Evolutionary conservation across 2,329 filamentous ascomycete species (phyloP).

Genomic region (Sclerotinia borealis): DNA sequence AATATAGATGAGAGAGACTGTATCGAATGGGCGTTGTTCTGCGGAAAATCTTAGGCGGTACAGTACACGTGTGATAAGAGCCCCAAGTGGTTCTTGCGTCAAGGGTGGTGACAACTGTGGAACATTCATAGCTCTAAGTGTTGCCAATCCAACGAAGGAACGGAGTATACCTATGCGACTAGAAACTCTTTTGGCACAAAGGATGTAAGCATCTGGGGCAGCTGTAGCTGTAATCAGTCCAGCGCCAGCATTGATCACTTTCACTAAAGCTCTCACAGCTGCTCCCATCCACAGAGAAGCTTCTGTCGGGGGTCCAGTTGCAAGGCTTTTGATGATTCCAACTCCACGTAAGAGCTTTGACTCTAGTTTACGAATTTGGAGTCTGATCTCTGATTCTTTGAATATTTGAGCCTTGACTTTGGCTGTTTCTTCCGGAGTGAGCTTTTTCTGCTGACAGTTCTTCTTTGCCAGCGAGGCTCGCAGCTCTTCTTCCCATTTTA

Average conservation of each 20-base stretch:
- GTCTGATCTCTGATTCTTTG: conserved; percentile 77
- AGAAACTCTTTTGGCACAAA: conserved; percentile 70
- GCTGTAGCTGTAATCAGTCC: conserved; percentile 74
- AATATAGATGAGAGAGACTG: conserved; percentile 79
- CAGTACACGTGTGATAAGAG: conserved; percentile 78
- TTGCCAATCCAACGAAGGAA: conserved; percentile 81
- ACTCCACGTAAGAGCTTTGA: conserved; percentile 73
- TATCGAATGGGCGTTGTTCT: conserved; percentile 91
- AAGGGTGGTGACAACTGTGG: conserved; percentile 66
- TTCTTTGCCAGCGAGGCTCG: conserved; percentile 83
- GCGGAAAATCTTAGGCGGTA: conserved; percentile 86
- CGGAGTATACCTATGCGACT: conserved; percentile 68
- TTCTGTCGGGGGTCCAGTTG: conserved; percentile 82
- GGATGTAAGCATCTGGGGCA: conserved; percentile 71
- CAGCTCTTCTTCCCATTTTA: conserved; percentile 96
- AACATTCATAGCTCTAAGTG: conserved; percentile 71
- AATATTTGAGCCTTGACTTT: conserved; percentile 88
- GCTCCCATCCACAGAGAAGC: conserved; percentile 82
- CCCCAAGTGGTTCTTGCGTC: conserved; percentile 73
- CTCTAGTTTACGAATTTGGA: conserved; percentile 63
- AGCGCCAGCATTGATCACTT: conserved; percentile 72
- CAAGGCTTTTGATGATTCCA: conserved; percentile 76
- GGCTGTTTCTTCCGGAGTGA: conserved; percentile 79
- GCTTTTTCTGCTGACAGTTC: conserved; percentile 84
- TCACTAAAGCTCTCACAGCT: conserved; percentile 67